Base-by-base conservation (phyloP, 306 rosid species). In the Luffa aegyptiaca region DNA sequence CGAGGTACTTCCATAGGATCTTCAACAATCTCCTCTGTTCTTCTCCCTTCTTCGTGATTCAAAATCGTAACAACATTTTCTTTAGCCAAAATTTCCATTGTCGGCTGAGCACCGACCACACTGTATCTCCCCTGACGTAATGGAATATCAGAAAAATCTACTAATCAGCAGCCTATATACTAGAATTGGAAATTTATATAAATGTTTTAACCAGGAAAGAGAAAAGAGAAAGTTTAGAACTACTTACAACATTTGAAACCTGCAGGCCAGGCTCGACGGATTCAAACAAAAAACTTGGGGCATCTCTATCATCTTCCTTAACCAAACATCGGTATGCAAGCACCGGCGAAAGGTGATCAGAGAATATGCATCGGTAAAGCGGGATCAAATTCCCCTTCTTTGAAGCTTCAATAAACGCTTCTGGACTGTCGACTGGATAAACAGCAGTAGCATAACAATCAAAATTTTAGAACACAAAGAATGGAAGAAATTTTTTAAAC, bases 301-400 rank as follows among this genome's bases (percentile, higher is more conserved):
- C 97, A 83, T 95, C 97, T 55, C 99, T 88, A 35, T 95, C 97
- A 69, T 95, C 99, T 83, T 93, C 97, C 89, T 91, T 89, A 3
- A 95, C 99, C 87, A 95, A 85, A 81, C 99, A 95, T 16, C 99
- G 93, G 87, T 95, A 95, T 12, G 99, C 99, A 17, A 95, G 92
- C 37, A 93, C 97, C 1, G 99, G 99, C 46, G 97, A 91, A 72
- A 95, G 91, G 80, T 95, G 99, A 85, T 95, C 99, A 0, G 97
- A 95, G 58, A 95, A 92, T 81, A 95, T 86, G 76, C 94, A 86
- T 11, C 87, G 87, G 83, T 85, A 85, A 4, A 95, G 71, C 57
- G 99, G 99, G 68, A 95, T 91, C 42, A 93, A 83, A 83, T 95
- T 95, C 79, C 99, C 99, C 42, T 82, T 86, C 83, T 90, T 89